phyloP scores from a whole-genome alignment of 2,329 filamentous ascomycete species.

The Venturia asperata region DNA sequence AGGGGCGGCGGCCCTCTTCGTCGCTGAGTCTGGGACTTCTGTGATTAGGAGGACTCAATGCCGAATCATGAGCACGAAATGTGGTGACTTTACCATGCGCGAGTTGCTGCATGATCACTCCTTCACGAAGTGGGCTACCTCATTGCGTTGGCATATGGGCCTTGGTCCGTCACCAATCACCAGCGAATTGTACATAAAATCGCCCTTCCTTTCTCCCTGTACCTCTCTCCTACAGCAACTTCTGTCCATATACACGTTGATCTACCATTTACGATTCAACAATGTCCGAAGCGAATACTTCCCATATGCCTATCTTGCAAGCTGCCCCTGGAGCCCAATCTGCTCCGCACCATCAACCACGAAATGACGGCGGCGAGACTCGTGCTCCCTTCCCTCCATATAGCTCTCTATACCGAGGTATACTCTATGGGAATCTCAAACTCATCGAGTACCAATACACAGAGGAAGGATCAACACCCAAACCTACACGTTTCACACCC shows the following conservation, averaged over 20 bases:
- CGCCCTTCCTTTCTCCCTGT: background rate
- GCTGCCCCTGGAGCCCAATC: background rate
- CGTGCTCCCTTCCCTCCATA: background rate
- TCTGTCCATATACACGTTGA: background rate
- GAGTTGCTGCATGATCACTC: background rate
- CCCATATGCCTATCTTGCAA: background rate
- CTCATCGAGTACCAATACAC: background rate
- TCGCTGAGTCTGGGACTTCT: background rate
- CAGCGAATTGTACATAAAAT: background rate
- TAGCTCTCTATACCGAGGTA: background rate
- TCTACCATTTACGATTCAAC: background rate
- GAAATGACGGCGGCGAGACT: background rate
- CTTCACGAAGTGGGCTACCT: background rate
- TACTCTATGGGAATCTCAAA: background rate
- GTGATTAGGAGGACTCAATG: background rate
- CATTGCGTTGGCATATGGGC: background rate
- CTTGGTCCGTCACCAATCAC: background rate
- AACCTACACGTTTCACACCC: background rate
- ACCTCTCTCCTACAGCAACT: background rate
- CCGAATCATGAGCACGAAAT: background rate
- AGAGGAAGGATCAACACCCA: background rate
- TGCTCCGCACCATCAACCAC: background rate
- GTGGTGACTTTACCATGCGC: background rate
- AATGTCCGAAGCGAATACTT: background rate
- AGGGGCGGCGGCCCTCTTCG: too few relatives aligned